These are phyloP conservation scores for Rhizoctonia solani DNA, from an alignment of 1,284 basidiomycete species.

Conservation along the genomic window DNA sequence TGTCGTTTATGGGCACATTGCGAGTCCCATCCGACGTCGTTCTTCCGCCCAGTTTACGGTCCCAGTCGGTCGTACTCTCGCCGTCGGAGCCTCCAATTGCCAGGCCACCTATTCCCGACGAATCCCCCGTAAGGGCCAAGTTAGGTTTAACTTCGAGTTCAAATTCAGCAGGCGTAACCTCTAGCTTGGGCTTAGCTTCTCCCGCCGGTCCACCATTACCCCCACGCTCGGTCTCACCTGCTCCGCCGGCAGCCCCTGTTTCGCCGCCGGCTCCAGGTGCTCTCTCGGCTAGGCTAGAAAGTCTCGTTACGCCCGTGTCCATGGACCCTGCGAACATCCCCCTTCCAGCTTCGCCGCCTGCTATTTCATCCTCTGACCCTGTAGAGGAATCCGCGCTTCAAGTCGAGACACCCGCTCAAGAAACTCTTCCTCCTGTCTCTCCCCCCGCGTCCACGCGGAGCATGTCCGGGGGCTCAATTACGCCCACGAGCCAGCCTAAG, in stretches of 20 bases:
- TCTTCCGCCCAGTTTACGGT: constrained; percentile 12
- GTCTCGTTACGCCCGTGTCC: too few relatives aligned
- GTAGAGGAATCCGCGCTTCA: background rate
- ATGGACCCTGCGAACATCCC: background rate
- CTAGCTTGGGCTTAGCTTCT: background rate
- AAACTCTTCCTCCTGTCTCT: background rate
- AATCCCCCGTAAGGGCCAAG: background rate
- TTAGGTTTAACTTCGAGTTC: background rate
- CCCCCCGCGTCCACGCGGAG: background rate
- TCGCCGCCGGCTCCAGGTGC: too few relatives aligned
- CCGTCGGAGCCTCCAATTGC: constrained; percentile 23
- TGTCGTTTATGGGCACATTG: constrained; percentile 10
- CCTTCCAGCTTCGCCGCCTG: background rate
- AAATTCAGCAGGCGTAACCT: background rate
- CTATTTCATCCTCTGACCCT: background rate
- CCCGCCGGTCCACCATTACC: too few relatives aligned
- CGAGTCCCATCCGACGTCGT: constrained; percentile 10
- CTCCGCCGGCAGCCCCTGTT: too few relatives aligned
- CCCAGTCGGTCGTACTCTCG: constrained; percentile 3
- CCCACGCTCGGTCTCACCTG: too few relatives aligned
- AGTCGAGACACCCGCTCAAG: constrained; percentile 14
- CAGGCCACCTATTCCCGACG: constrained; percentile 16
- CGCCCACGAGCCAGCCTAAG: background rate
- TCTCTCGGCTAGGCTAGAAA: too few relatives aligned
- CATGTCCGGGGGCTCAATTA: background rate